These are phyloP conservation scores for Alternaria arborescens DNA, from an alignment of 2,329 filamentous ascomycete species.

Conservation along the genomic window DNA sequence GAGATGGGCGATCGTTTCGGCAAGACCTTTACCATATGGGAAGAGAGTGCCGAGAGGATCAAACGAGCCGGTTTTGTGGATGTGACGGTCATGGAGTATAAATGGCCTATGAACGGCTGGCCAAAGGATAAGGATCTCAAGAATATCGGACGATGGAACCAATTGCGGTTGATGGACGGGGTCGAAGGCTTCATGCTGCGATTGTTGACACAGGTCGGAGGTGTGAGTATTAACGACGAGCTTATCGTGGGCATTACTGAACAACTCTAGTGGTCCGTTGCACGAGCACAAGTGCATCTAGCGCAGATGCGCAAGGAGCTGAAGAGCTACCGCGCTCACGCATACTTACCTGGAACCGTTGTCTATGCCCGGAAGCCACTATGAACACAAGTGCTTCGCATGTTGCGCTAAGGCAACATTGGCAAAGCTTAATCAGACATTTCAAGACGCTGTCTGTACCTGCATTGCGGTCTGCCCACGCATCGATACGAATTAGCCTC, in stretches of 20 bases:
- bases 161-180: slow-evolving; percentile 47
- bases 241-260: neutral
- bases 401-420: neutral
- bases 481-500: neutral
- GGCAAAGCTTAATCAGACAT: neutral
- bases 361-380: slow-evolving; percentile 49
- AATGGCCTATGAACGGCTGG: slow-evolving; percentile 52
- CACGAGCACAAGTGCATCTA: slow-evolving; percentile 48
- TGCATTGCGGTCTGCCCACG: neutral
- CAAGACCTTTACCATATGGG: slow-evolving; percentile 49
- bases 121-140: slow-evolving; percentile 41
- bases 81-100: slow-evolving; percentile 41
- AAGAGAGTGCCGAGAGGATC: slow-evolving; percentile 45
- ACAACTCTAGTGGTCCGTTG: slow-evolving; percentile 39
- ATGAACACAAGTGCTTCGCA: slow-evolving; percentile 12
- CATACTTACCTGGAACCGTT: slow-evolving; percentile 48
- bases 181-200: slow-evolving; percentile 51
- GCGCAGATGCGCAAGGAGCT: slow-evolving; percentile 48
- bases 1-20: slow-evolving; percentile 50
- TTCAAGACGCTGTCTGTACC: neutral
- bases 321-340: slow-evolving; percentile 45
- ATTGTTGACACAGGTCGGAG: slow-evolving; percentile 47
- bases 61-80: slow-evolving; percentile 47
- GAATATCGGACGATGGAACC: slow-evolving; percentile 50
- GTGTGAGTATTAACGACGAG: slow-evolving; percentile 26